A percentile compares a stretch with the other conserved stretches of the same genome.
These are phyloP conservation scores for Leptosphaerulina australis DNA, from an alignment of 2,329 filamentous ascomycete genomes.

Conservation along the genomic window DNA sequence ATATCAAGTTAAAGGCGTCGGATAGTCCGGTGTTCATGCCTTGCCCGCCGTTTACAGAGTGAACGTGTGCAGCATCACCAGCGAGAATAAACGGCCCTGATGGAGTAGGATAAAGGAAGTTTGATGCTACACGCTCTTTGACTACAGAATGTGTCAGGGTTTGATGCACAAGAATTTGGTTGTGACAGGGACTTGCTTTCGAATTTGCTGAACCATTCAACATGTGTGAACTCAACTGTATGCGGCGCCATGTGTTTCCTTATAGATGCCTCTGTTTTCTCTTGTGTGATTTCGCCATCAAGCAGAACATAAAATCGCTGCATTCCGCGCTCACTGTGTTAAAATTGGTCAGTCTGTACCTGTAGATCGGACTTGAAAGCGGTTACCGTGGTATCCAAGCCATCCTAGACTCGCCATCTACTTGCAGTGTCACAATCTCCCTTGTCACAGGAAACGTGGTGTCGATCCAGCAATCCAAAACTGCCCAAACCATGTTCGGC, in stretches of 20 bases:
- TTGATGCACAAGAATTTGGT: background rate
- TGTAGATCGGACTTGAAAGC: background rate
- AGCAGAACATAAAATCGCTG: constrained; percentile 57
- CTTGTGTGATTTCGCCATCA: constrained; percentile 53
- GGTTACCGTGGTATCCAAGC: constrained; percentile 55
- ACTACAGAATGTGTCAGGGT: constrained; percentile 6
- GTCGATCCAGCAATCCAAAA: constrained; percentile 58
- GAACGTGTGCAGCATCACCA: constrained; percentile 30
- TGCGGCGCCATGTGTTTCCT: constrained; percentile 54
- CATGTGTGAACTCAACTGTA: constrained; percentile 51
- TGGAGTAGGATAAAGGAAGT: constrained; percentile 21
- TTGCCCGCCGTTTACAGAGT: constrained; percentile 32
- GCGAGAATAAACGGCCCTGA: constrained; percentile 24
- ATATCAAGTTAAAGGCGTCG: constrained; percentile 27
- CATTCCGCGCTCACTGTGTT: constrained; percentile 51
- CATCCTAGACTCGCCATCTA: constrained; percentile 54
- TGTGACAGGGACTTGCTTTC: constrained; percentile 46
- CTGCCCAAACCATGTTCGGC: constrained; percentile 59
- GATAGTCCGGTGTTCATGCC: constrained; percentile 31
- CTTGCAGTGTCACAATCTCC: constrained; percentile 58
- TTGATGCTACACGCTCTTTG: constrained; percentile 27
- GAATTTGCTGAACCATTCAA: constrained; percentile 60
- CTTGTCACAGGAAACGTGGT: constrained; percentile 55
- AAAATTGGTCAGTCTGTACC: background rate
- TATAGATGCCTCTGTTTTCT: constrained; percentile 52